phyloP scores from a whole-genome alignment of 345 rosid species.

The Eucalyptus erythrocorys region DNA sequence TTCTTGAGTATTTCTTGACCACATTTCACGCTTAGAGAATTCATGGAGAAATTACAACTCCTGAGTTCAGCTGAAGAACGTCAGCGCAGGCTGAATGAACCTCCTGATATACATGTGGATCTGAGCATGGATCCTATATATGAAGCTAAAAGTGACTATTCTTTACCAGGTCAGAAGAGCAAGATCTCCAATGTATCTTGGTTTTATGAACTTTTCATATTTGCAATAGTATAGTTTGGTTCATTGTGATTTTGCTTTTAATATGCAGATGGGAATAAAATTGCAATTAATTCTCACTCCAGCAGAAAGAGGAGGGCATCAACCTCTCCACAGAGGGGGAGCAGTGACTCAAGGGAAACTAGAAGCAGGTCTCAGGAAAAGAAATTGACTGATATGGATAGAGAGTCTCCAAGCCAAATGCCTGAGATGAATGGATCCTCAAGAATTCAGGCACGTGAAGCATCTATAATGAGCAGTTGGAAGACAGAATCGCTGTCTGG shows the following conservation, averaged over 20 bases:
- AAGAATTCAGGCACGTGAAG: constrained; percentile 1
- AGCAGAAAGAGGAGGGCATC: constrained; percentile 15
- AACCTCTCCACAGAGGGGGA: constrained; percentile 8
- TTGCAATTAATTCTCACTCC: constrained; percentile 10
- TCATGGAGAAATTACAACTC: constrained; percentile 64
- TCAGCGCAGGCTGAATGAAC: constrained; percentile 51
- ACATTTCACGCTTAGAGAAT: constrained; percentile 73
- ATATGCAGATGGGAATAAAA: constrained; percentile 22
- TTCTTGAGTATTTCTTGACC: constrained; percentile 35
- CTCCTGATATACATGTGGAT: constrained; percentile 60
- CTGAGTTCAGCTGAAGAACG: constrained; percentile 61
- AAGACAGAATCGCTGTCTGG: constrained; percentile 7
- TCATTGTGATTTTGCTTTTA: background rate
- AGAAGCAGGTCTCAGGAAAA: constrained; percentile 20
- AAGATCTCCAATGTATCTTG: background rate
- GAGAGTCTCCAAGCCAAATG: constrained; percentile 4
- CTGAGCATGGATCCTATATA: constrained; percentile 37
- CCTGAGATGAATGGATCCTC: constrained; percentile 7
- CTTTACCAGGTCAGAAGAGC: constrained; percentile 22
- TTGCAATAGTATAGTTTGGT: background rate
- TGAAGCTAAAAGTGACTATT: constrained; percentile 30
- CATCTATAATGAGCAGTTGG: background rate
- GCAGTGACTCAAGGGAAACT: constrained; percentile 13
- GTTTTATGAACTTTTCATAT: background rate
- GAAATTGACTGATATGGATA: constrained; percentile 10